A percentile compares a stretch with the other conserved stretches of the same genome.
These are phyloP conservation scores for Diplocarpon mali DNA, from an alignment of 2,329 filamentous ascomycete genomes.

Conservation along the genomic window DNA sequence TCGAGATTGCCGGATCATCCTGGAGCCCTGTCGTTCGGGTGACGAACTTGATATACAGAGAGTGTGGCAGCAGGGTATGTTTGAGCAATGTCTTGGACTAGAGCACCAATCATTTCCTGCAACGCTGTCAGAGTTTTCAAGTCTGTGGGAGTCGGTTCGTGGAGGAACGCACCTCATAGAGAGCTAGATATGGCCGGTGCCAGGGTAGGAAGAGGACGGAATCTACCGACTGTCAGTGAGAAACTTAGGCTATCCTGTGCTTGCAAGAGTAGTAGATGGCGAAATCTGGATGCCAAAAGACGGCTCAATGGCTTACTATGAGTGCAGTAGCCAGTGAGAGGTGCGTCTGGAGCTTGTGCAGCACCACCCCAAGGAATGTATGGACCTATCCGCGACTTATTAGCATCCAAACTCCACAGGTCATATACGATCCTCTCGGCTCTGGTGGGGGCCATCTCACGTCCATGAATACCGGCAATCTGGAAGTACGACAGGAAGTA, in stretches of 20 bases:
- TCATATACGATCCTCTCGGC: neutral
- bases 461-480: conserved; percentile 16
- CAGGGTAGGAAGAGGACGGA: conserved; percentile 30
- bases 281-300: neutral
- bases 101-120: conserved; percentile 41
- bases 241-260: neutral
- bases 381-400: conserved; percentile 16
- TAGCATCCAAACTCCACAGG: conserved; percentile 5
- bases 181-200: conserved; percentile 44
- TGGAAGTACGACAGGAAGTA: conserved; percentile 19
- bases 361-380: conserved; percentile 21
- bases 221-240: conserved; percentile 1
- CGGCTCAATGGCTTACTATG: conserved; percentile 12
- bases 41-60: neutral
- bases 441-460: conserved; percentile 3
- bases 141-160: no score
- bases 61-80: conserved; percentile 11
- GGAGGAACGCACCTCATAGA: conserved; percentile 38
- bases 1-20: neutral
- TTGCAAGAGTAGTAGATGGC: neutral
- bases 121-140: neutral
- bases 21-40: neutral
- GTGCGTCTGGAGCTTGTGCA: conserved; percentile 4
- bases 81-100: conserved; percentile 36
- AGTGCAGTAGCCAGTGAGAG: conserved; percentile 23